Conservation (phyloP, 345 rosid genomes). For the Eucalyptus pauciflora region DNA sequence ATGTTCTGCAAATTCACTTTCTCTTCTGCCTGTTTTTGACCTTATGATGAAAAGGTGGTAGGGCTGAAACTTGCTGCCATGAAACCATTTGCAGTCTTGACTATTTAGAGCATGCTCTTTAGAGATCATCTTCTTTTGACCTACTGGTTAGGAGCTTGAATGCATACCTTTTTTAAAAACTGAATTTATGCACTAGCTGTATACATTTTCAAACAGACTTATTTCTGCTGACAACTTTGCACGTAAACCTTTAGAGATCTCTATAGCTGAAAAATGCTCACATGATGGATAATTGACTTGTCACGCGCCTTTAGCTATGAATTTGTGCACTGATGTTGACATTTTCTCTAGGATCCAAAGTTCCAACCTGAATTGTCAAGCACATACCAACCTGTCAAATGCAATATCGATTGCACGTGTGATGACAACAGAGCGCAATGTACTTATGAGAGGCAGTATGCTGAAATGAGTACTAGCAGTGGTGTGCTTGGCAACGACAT, state of each 20-base stretch:
- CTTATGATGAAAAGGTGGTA: neutral
- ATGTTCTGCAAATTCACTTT: neutral
- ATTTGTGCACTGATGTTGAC: neutral
- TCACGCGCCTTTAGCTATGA: neutral
- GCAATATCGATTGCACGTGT: constrained; percentile 71
- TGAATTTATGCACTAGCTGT: neutral
- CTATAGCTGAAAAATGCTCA: neutral
- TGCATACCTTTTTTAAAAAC: neutral
- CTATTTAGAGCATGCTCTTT: neutral
- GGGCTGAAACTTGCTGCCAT: neutral
- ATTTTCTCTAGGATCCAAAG: constrained; percentile 57
- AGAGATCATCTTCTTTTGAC: neutral
- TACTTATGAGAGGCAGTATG: constrained; percentile 79
- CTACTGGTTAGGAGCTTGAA: neutral
- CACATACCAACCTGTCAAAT: constrained; percentile 65
- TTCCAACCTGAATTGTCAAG: constrained; percentile 69
- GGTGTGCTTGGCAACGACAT: constrained; percentile 83
- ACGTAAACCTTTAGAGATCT: neutral
- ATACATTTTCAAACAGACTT: neutral
- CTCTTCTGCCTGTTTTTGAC: neutral
- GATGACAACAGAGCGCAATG: constrained; percentile 49
- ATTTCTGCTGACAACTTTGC: neutral
- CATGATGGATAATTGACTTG: neutral
- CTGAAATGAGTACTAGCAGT: constrained; percentile 83
- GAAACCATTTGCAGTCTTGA: neutral